Percentiles rank a stretch among this genome's conserved stretches.
Conservation (phyloP, 257 asterid species). For the Echites panduratus region DNA sequence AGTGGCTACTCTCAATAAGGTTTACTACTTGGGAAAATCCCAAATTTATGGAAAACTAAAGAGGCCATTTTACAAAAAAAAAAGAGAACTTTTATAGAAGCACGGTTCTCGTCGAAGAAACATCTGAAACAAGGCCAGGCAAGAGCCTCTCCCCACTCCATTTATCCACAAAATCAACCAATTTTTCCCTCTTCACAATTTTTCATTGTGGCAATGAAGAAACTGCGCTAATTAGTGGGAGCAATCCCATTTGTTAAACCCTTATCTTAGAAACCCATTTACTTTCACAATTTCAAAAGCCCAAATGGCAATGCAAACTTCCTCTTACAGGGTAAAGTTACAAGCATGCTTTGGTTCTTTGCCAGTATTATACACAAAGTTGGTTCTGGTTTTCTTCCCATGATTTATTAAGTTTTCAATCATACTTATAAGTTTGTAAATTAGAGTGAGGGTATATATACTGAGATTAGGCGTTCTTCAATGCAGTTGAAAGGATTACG, state of each 20-base stretch:
- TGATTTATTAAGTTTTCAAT: not conserved
- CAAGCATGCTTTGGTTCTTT: not conserved
- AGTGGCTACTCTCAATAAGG: too few relatives aligned
- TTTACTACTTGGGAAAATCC: too few relatives aligned
- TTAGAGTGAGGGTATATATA: not conserved
- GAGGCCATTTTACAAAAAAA: not conserved
- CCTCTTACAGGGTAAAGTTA: slow-evolving; percentile 52
- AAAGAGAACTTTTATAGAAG: not conserved
- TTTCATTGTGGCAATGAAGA: slow-evolving; percentile 1
- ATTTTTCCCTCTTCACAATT: not conserved
- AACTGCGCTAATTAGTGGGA: slow-evolving; percentile 27
- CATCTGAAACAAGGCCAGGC: slow-evolving; percentile 8
- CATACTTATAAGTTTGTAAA: not conserved
- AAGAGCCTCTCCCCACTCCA: slow-evolving; percentile 4
- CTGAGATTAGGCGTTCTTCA: not conserved
- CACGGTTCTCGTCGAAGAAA: not conserved
- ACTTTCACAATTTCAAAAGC: slow-evolving; percentile 26
- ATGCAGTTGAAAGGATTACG: not conserved
- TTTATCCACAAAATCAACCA: slow-evolving; percentile 20
- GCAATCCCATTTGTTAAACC: slow-evolving; percentile 32
- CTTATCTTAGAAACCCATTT: slow-evolving; percentile 21
- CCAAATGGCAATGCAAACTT: slow-evolving; percentile 58
- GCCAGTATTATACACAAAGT: not conserved
- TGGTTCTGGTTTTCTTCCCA: not conserved
- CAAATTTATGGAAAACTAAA: too few relatives aligned